Evolutionary conservation across 1,284 basidiomycete genomes (phyloP), one percentile per base, ranked within the genome.

Genomic region (Ceratobasidium sp.): DNA sequence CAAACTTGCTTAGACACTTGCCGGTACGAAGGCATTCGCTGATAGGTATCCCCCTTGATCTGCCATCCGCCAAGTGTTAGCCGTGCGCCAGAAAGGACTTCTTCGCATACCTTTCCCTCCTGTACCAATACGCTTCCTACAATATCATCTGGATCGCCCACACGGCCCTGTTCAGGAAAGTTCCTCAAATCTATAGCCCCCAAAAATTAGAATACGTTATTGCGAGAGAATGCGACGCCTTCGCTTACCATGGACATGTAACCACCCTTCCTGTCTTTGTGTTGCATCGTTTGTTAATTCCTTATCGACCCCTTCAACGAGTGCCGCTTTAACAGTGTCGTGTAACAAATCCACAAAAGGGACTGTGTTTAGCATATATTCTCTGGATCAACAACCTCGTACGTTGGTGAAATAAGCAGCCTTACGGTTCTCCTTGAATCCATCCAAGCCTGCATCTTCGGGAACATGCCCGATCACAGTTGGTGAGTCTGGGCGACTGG

Each of bases 121-220:
- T 88, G 81, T 6, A 93, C 88, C 4, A 88, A 80, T 8, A 93
- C 89, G 0, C 87, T 85, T 1, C 83, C 90, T 53, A 93, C 81
- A 71, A 93, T 93, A 76, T 93, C 91, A 73, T 92, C 91, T 0
- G 89, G 86, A 75, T 91, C 88, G 15, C 90, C 89, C 56, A 92
- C 87, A 47, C 90, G 82, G 0, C 68, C 71, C 86, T 65, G 54
- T 3, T 88, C 83, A 1, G 91, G 91, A 3, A 89, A 73, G 69
- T 92, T 92, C 35, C 90, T 82, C 55, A 83, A 81, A 74, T 92
- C 90, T 92, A 68, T 40, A 29, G 31, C 10, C n/a, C 13, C 17
- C 15, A 62, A 27, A 17, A 70, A 55, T 22, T 34, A 56, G 25
- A 45, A 64, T 25, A 5, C 3, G 38, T 49, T 31, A 31, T 42